Percentiles rank a stretch among this genome's conserved stretches.
phyloP scores from a whole-genome alignment of 1,284 basidiomycete genomes.

The Trichosporon ovoides region DNA sequence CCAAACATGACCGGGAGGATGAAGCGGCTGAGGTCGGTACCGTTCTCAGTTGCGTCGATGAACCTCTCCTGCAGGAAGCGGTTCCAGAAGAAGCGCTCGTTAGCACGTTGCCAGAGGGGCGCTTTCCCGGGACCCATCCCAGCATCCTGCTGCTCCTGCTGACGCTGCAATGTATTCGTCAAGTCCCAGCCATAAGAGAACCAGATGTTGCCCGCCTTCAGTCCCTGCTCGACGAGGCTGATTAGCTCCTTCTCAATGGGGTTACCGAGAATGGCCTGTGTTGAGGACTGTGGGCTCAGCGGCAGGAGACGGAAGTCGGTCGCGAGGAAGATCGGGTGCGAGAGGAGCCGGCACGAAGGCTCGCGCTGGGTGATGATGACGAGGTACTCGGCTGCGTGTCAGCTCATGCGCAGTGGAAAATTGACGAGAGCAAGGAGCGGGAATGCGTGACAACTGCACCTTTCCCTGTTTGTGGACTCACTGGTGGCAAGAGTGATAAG shows the following conservation, averaged over 20 bases:
- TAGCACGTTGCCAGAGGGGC: slow-evolving; percentile 57
- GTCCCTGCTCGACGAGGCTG: slow-evolving; percentile 77
- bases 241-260: slow-evolving; percentile 84
- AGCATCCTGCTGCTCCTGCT: slow-evolving; percentile 60
- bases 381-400: slow-evolving; percentile 74
- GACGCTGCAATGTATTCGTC: slow-evolving; percentile 80
- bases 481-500: slow-evolving; percentile 78
- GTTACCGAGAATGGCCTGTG: slow-evolving; percentile 58
- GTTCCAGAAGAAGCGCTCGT: slow-evolving; percentile 99
- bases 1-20: slow-evolving; percentile 90
- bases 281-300: slow-evolving; percentile 61
- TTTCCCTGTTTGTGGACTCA: no score
- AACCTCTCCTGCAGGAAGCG: slow-evolving; percentile 56
- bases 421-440: no score
- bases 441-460: no score
- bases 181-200: slow-evolving; percentile 91
- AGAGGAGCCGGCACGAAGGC: slow-evolving; percentile 70
- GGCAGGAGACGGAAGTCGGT: slow-evolving; percentile 91
- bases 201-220: slow-evolving; percentile 73
- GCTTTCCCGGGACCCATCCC: slow-evolving; percentile 57
- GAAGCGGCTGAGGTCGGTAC: slow-evolving; percentile 61
- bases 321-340: slow-evolving; percentile 80
- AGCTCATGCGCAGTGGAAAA: neutral
- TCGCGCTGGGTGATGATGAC: slow-evolving; percentile 82
- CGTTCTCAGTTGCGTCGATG: slow-evolving; percentile 46